These are phyloP conservation scores for Talaromyces funiculosus DNA, from an alignment of 2,329 filamentous ascomycete species.

Conservation along the genomic window DNA sequence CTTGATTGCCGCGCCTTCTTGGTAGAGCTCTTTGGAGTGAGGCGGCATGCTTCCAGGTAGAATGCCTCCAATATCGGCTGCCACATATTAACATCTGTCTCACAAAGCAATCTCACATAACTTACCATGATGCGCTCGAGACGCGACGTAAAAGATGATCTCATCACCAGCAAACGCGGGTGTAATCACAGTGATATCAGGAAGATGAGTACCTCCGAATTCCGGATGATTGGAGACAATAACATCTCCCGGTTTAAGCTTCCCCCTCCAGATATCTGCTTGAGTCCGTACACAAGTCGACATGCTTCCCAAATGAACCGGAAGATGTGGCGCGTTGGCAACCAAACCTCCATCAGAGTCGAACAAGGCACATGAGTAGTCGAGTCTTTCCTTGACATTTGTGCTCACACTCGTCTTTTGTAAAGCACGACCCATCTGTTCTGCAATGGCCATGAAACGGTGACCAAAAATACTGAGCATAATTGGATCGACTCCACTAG, in stretches of 20 bases:
- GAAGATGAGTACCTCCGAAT: conserved; percentile 72
- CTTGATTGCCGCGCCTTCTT: conserved; percentile 61
- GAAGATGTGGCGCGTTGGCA: conserved; percentile 71
- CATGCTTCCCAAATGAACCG: conserved; percentile 74
- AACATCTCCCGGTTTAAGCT: conserved; percentile 68
- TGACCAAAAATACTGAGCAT: conserved; percentile 74
- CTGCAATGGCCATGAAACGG: conserved; percentile 78
- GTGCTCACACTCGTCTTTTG: conserved; percentile 76
- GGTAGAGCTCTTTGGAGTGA: conserved; percentile 59
- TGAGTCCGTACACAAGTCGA: conserved; percentile 71
- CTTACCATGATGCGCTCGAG: conserved; percentile 66
- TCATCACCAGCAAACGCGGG: conserved; percentile 64
- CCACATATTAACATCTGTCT: conserved; percentile 12
- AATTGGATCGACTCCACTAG: conserved; percentile 64
- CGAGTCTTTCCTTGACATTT: conserved; percentile 71
- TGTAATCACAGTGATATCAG: conserved; percentile 71
- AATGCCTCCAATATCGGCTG: conserved; percentile 71
- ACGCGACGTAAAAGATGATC: conserved; percentile 70
- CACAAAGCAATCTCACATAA: conserved; percentile 33
- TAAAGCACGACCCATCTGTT: conserved; percentile 74
- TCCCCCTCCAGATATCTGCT: conserved; percentile 71
- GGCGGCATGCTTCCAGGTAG: conserved; percentile 74
- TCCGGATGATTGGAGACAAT: conserved; percentile 75
- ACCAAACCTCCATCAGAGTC: conserved; percentile 66
- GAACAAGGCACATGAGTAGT: conserved; percentile 73